A percentile compares a stretch with the other conserved stretches of the same genome.
These are phyloP conservation scores for Daldinia decipiens DNA, from an alignment of 495 filamentous ascomycete species.

Conservation along the genomic window DNA sequence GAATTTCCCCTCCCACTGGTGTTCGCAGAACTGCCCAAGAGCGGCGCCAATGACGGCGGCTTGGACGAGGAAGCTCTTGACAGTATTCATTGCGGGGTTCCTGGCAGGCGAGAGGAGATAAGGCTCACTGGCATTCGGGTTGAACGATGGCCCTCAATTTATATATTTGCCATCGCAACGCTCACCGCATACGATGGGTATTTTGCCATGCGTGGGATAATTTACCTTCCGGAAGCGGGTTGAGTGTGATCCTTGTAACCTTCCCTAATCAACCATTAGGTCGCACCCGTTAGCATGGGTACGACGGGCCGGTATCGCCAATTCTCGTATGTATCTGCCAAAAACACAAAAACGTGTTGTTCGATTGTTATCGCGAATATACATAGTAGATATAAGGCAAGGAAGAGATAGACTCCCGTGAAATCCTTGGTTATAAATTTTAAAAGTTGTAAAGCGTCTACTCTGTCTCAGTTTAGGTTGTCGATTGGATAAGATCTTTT, in stretches of 20 bases:
- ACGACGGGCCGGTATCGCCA: slow-evolving; percentile 18
- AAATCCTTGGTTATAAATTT: no score
- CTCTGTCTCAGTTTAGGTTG: no score
- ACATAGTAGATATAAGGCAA: not conserved
- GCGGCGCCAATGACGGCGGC: slow-evolving; percentile 8
- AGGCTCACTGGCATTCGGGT: not conserved
- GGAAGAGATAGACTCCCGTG: not conserved
- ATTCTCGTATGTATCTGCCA: slow-evolving; percentile 34
- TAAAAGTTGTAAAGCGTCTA: no score
- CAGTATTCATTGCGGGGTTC: slow-evolving; percentile 17
- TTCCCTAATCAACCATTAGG: slow-evolving; percentile 16
- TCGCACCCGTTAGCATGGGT: slow-evolving; percentile 14
- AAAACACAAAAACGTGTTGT: not conserved
- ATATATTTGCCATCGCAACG: slow-evolving; percentile 1
- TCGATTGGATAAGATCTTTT: no score
- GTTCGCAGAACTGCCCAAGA: slow-evolving; percentile 41
- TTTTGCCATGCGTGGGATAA: slow-evolving; percentile 10
- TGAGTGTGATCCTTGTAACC: slow-evolving; percentile 12
- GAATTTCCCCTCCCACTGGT: slow-evolving; percentile 43
- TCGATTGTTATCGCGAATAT: not conserved
- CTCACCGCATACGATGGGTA: not conserved
- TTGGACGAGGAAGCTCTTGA: slow-evolving; percentile 29
- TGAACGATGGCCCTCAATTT: slow-evolving; percentile 5
- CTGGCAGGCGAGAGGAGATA: not conserved
- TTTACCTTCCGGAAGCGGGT: slow-evolving; percentile 31